These are phyloP conservation scores for Neurospora sp. DNA, from an alignment of 495 filamentous ascomycete genomes.

Conservation along the genomic window DNA sequence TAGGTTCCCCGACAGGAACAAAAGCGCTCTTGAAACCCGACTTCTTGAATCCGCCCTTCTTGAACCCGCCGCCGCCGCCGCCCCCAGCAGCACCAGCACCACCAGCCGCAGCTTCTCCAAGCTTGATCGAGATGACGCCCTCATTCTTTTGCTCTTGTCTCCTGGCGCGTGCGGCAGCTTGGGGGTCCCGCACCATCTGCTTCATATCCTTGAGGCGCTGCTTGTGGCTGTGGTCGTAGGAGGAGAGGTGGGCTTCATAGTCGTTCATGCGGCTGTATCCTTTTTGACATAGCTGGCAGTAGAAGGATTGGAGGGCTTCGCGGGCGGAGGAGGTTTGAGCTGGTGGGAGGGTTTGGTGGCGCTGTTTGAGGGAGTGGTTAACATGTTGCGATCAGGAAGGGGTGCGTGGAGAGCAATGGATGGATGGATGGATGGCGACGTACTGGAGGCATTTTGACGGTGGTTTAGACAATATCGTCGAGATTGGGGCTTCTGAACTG, in stretches of 20 bases:
- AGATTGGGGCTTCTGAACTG: not conserved
- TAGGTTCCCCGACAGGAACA: slow-evolving; percentile 25
- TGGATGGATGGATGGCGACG: slow-evolving; percentile 1
- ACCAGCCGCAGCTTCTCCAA: slow-evolving; percentile 26
- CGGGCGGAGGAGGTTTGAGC: slow-evolving; percentile 74
- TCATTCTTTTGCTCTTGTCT: slow-evolving; percentile 64
- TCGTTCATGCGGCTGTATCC: slow-evolving; percentile 62
- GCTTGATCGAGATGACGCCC: slow-evolving; percentile 49
- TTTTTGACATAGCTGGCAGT: slow-evolving; percentile 64
- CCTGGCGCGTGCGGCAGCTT: slow-evolving; percentile 49
- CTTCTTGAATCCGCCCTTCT: slow-evolving; percentile 45
- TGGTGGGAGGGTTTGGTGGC: slow-evolving; percentile 42
- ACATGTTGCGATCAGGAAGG: slow-evolving; percentile 4
- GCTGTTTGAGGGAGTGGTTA: slow-evolving; percentile 13
- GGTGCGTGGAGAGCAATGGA: not conserved
- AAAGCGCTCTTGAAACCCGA: slow-evolving; percentile 45
- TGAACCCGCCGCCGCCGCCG: slow-evolving; percentile 30
- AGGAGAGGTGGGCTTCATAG: slow-evolving; percentile 57
- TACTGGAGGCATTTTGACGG: slow-evolving; percentile 37
- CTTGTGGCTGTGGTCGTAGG: slow-evolving; percentile 63
- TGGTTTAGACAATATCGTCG: not conserved
- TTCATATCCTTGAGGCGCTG: slow-evolving; percentile 59
- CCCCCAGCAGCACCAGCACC: slow-evolving; percentile 7
- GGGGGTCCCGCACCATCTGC: slow-evolving; percentile 50
- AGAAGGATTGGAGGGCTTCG: slow-evolving; percentile 81